Evolutionary conservation across 306 rosid genomes (phyloP).

Genomic region (Lagenaria siceraria): DNA sequence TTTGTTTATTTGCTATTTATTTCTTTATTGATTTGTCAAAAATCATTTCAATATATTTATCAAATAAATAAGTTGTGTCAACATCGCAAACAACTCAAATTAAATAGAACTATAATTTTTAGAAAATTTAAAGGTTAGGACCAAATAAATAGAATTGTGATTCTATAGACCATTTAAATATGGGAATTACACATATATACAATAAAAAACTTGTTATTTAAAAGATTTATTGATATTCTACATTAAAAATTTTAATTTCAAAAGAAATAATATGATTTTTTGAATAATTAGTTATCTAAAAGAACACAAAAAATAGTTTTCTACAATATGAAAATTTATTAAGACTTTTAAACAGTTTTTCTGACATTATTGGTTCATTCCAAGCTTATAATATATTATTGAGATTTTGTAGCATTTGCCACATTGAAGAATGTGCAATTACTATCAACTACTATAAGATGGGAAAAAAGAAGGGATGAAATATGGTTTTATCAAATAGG

Average conservation of each 20-base stretch:
- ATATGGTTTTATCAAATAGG: too few relatives aligned
- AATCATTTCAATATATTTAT: not conserved
- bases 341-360: not conserved
- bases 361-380: not conserved
- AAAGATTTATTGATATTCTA: too few relatives aligned
- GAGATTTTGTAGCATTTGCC: not conserved
- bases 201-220: too few relatives aligned
- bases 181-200: not conserved
- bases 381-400: not conserved
- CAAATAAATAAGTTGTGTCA: not conserved
- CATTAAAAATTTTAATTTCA: too few relatives aligned
- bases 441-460: not conserved
- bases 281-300: too few relatives aligned
- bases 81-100: not conserved
- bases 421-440: not conserved
- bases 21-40: not conserved
- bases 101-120: too few relatives aligned
- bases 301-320: too few relatives aligned
- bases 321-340: not conserved
- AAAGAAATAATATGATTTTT: too few relatives aligned
- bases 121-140: too few relatives aligned
- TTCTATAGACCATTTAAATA: too few relatives aligned
- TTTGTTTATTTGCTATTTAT: not conserved
- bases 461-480: not conserved
- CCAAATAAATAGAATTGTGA: not conserved